These are phyloP conservation scores for Rhizopogon parksii DNA, from an alignment of 1,284 basidiomycete genomes.

Conservation along the genomic window DNA sequence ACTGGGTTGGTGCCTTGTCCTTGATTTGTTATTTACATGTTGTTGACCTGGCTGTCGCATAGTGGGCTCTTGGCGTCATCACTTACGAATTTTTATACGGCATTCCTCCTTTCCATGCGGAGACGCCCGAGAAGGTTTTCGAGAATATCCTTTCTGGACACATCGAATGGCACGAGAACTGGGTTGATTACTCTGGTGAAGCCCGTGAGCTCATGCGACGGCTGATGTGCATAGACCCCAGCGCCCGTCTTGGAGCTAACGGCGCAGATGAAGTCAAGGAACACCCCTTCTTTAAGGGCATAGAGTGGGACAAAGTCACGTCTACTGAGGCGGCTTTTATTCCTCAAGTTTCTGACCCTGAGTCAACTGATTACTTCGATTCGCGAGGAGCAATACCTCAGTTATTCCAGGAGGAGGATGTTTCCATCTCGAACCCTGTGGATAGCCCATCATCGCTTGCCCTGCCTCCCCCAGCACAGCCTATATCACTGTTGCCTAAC, in stretches of 20 bases:
- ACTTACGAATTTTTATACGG: conserved; percentile 98
- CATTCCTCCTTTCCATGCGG: conserved; percentile 95
- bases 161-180: conserved; percentile 94
- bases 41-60: conserved; percentile 14
- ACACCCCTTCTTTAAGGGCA: conserved; percentile 86
- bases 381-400: conserved; percentile 87
- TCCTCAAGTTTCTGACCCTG: conserved; percentile 90
- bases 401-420: conserved; percentile 82
- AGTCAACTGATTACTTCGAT: conserved; percentile 99
- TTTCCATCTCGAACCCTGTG: conserved; percentile 42
- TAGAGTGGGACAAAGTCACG: conserved; percentile 92
- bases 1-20: conserved; percentile 68
- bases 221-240: conserved; percentile 80
- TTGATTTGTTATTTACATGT: conserved; percentile 6
- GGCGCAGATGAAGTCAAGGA: conserved; percentile 91
- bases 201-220: conserved; percentile 89
- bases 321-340: conserved; percentile 91
- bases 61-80: conserved; percentile 98
- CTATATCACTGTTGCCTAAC: conserved; percentile 37
- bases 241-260: conserved; percentile 74
- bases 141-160: conserved; percentile 97
- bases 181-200: conserved; percentile 80
- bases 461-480: conserved; percentile 38
- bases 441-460: conserved; percentile 41
- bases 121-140: conserved; percentile 95